Percentiles rank a stretch among this genome's conserved stretches.
Conservation (phyloP, 805 yeast species). For the Yarrowia phangngaensis region DNA sequence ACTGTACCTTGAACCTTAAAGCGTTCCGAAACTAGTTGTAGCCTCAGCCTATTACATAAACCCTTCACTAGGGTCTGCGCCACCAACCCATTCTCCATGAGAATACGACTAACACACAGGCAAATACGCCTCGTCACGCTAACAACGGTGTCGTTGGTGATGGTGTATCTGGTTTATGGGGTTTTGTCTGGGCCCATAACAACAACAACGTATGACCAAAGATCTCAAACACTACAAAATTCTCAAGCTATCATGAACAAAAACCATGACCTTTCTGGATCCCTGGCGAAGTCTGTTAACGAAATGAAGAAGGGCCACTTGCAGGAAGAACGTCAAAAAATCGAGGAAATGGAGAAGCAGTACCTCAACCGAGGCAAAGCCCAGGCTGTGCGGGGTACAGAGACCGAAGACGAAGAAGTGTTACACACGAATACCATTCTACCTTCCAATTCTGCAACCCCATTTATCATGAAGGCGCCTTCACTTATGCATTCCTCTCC, state of each 20-base stretch:
- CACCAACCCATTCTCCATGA: too few species aligned
- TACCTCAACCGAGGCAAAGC: slow-evolving; percentile 23
- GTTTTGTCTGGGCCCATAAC: neutral
- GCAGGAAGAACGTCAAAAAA: slow-evolving; percentile 15
- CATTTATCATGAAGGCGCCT: slow-evolving; percentile 23
- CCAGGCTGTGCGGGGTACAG: slow-evolving; percentile 13
- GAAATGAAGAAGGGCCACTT: slow-evolving; percentile 22
- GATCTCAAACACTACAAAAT: neutral
- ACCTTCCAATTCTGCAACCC: slow-evolving; percentile 20
- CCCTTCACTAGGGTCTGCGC: too few species aligned
- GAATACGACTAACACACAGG: slow-evolving; percentile 24
- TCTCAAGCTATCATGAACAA: slow-evolving; percentile 1
- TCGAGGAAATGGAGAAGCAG: slow-evolving; percentile 24
- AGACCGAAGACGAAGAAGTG: slow-evolving; percentile 18
- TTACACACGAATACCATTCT: slow-evolving; percentile 12
- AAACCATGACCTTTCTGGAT: slow-evolving; percentile 17
- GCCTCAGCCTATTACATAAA: too few species aligned
- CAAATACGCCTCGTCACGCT: slow-evolving; percentile 19
- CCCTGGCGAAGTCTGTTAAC: slow-evolving; percentile 15
- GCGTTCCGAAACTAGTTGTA: too few species aligned
- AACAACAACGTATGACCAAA: slow-evolving; percentile 5
- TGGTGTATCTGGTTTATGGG: slow-evolving; percentile 20
- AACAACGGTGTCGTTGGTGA: slow-evolving; percentile 8
- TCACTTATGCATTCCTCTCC: slow-evolving; percentile 23
- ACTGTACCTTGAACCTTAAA: too few species aligned